Evolutionary conservation across 352 stramenopile species (phyloP).

Genomic region (Aphanomyces astaci): DNA sequence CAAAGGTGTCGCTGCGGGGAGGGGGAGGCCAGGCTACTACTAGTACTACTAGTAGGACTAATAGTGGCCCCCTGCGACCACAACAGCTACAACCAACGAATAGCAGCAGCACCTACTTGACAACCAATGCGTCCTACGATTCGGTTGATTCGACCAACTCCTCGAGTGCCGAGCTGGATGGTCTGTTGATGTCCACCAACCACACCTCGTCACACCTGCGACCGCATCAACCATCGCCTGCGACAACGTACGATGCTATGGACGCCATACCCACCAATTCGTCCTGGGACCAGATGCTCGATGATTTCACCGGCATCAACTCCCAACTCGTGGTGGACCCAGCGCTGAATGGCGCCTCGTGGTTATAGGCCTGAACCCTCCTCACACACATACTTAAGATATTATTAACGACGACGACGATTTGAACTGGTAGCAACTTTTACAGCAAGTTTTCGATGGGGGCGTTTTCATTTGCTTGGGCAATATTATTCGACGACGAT

Average conservation of each 20-base stretch:
- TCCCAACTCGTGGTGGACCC: conserved; percentile 38
- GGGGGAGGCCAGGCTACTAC: no score
- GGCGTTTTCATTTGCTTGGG: no score
- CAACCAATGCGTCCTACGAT: neutral
- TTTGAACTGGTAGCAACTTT: neutral
- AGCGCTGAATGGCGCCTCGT: conserved; percentile 57
- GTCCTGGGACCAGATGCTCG: conserved; percentile 67
- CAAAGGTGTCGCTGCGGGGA: no score
- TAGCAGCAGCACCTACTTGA: neutral
- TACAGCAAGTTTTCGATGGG: neutral
- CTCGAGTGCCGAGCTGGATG: conserved; percentile 7
- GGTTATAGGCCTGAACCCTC: conserved; percentile 57
- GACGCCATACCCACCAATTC: conserved; percentile 8
- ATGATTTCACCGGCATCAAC: conserved; percentile 52
- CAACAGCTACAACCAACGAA: neutral
- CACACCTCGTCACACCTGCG: conserved; percentile 24
- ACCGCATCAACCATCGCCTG: neutral
- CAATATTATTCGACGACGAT: no score
- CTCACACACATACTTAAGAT: neutral
- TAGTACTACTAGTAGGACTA: no score
- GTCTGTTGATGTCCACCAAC: conserved; percentile 23
- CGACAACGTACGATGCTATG: conserved; percentile 12
- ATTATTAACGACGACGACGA: no score
- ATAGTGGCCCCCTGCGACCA: neutral
- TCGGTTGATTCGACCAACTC: conserved; percentile 1